A percentile compares a stretch with the other conserved stretches of the same genome.
Evolutionary conservation across 371 early-diverging fungal species (phyloP).

Genomic region (Mortierella sp.): DNA sequence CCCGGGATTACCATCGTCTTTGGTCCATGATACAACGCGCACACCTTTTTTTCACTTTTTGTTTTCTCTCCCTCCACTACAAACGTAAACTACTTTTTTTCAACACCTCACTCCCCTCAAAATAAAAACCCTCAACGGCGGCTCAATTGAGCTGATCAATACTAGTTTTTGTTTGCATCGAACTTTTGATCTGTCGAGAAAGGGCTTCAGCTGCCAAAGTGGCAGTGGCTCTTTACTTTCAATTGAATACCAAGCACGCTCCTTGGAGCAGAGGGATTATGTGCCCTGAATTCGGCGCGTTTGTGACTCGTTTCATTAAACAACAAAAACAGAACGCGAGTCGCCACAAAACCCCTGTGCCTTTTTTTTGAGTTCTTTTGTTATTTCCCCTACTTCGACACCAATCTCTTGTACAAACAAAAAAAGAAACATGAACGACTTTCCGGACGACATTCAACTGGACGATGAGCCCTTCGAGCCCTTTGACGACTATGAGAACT

Average conservation of each 20-base stretch:
- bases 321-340: not conserved
- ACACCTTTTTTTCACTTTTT: not conserved
- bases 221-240: too few species aligned
- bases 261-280: too few species aligned
- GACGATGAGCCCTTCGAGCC: slow-evolving; percentile 47
- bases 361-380: not conserved
- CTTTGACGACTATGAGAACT: slow-evolving; percentile 49
- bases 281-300: too few species aligned
- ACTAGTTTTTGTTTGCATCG: not conserved
- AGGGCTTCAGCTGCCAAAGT: too few species aligned
- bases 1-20: not conserved
- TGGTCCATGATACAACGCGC: slow-evolving; percentile 4
- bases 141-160: slow-evolving; percentile 8
- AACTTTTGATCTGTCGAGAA: not conserved
- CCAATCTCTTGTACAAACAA: not conserved
- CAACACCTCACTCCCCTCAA: slow-evolving; percentile 10
- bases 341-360: not conserved
- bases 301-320: slow-evolving; percentile 5
- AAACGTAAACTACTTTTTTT: not conserved
- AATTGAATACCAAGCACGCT: too few species aligned
- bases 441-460: slow-evolving; percentile 39
- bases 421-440: not conserved
- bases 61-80: not conserved
- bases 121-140: slow-evolving; percentile 26
- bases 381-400: not conserved